Percentiles rank a stretch among this genome's conserved stretches.
Conservation (phyloP, 805 yeast species). For the Lipomyces mesembrius region DNA sequence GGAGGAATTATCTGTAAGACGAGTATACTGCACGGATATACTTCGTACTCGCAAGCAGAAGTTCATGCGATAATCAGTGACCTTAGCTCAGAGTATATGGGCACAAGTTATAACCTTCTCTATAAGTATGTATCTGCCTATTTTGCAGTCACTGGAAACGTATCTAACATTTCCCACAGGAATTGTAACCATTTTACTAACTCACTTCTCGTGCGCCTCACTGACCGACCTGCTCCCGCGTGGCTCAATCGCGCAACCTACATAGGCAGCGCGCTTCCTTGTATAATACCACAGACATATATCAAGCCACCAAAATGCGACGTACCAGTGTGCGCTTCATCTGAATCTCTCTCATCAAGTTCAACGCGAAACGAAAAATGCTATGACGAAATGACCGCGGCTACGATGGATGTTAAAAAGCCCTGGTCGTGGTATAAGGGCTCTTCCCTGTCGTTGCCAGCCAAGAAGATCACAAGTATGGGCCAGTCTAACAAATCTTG, state of each 20-base stretch:
- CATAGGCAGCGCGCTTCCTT: constrained; percentile 32
- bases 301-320: constrained; percentile 32
- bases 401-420: neutral
- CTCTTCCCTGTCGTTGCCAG: neutral
- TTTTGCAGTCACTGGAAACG: neutral
- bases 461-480: neutral
- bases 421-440: neutral
- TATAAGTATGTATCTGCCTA: constrained; percentile 16
- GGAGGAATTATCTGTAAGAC: constrained; percentile 31
- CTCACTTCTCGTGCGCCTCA: constrained; percentile 26
- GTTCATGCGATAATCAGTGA: constrained; percentile 34
- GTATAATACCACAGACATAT: constrained; percentile 29
- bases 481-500: neutral
- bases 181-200: constrained; percentile 37
- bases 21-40: constrained; percentile 29
- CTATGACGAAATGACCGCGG: constrained; percentile 15
- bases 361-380: constrained; percentile 14
- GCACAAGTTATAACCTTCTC: constrained; percentile 35
- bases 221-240: constrained; percentile 27
- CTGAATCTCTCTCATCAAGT: constrained; percentile 5
- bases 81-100: constrained; percentile 31
- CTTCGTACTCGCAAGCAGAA: constrained; percentile 31
- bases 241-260: constrained; percentile 36
- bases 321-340: constrained; percentile 3
- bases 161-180: neutral